phyloP scores from a whole-genome alignment of 1,139 yeast species.

The Scheffersomyces quercinus region DNA sequence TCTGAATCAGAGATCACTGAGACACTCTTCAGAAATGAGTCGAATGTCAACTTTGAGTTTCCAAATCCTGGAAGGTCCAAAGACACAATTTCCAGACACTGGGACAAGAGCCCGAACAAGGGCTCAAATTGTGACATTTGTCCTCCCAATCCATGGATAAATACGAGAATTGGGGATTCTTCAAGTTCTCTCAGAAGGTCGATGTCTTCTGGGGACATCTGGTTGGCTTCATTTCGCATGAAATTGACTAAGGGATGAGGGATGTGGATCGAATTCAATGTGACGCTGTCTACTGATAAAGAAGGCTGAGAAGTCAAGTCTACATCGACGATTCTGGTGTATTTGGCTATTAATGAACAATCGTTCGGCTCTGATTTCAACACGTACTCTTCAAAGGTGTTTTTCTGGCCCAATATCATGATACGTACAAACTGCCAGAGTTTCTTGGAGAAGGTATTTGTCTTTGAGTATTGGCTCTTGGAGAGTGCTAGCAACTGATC shows the following conservation, averaged over 20 bases:
- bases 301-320: conserved; percentile 24
- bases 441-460: conserved; percentile 24
- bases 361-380: conserved; percentile 51
- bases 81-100: conserved; percentile 63
- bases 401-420: conserved; percentile 22
- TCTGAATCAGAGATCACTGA: conserved; percentile 26
- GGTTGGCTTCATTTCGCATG: conserved; percentile 40
- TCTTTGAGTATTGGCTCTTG: conserved; percentile 11
- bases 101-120: conserved; percentile 62
- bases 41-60: conserved; percentile 37
- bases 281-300: conserved; percentile 34
- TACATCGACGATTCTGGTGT: conserved; percentile 37
- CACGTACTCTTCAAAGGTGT: conserved; percentile 43
- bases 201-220: conserved; percentile 16
- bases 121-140: conserved; percentile 74
- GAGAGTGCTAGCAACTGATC: conserved; percentile 3
- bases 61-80: conserved; percentile 82
- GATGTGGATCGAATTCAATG: conserved; percentile 46
- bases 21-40: conserved; percentile 13
- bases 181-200: conserved; percentile 38
- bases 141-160: conserved; percentile 79
- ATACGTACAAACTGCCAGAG: conserved; percentile 27
- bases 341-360: conserved; percentile 55
- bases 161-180: conserved; percentile 57
- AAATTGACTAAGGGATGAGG: conserved; percentile 56